phyloP scores from a whole-genome alignment of 2,329 filamentous ascomycete species.

The Oidium heveae region DNA sequence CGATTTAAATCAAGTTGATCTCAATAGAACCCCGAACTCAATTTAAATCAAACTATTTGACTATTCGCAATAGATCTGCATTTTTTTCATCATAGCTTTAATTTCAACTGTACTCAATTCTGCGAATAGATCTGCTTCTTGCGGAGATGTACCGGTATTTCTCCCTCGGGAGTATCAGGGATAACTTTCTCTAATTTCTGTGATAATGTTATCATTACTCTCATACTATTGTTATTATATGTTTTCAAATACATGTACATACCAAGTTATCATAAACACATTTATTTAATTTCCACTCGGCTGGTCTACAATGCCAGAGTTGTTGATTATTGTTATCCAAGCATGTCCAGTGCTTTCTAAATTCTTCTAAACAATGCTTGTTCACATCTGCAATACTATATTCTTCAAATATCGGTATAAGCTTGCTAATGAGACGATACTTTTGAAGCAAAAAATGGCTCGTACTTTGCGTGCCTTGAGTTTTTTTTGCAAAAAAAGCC shows the following conservation, averaged over 20 bases:
- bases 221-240: too few relatives aligned
- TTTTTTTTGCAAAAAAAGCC: neutral
- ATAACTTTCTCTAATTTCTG: constrained; percentile 65
- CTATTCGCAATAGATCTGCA: too few relatives aligned
- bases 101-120: neutral
- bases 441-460: too few relatives aligned
- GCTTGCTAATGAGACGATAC: too few relatives aligned
- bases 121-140: constrained; percentile 26
- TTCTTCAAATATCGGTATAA: neutral
- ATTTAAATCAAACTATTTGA: too few relatives aligned
- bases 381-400: constrained; percentile 78
- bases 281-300: constrained; percentile 75
- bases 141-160: constrained; percentile 50
- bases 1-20: too few relatives aligned
- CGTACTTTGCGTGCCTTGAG: too few relatives aligned
- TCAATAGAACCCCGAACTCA: too few relatives aligned
- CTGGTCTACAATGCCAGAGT: constrained; percentile 77
- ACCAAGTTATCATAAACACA: constrained; percentile 94
- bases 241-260: constrained; percentile 16
- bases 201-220: neutral
- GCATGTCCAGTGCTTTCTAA: constrained; percentile 84
- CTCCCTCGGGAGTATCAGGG: constrained; percentile 43
- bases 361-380: constrained; percentile 74
- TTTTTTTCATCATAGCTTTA: too few relatives aligned
- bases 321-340: constrained; percentile 96